Base-by-base conservation (phyloP, 352 stramenopile species). In the Blastocystis sp. region DNA sequence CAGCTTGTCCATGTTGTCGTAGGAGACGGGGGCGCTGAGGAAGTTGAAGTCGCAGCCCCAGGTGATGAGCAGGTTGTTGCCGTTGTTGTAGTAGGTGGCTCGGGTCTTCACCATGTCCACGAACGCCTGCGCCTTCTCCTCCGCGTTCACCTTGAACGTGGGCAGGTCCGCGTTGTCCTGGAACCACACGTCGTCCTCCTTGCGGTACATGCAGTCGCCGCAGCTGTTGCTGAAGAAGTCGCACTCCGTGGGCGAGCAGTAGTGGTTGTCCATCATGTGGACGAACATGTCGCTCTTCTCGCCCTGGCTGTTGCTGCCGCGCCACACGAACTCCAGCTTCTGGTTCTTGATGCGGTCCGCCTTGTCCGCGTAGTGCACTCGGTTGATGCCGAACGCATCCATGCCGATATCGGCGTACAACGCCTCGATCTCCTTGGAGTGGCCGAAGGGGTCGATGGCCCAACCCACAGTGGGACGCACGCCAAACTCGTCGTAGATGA, bases 341-440 rank as follows among this genome's bases (percentile, higher is more conserved):
- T 94, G 94, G 76, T 94, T 93, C 4, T 92, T 91, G 39, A 94
- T 96, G 18, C 96, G 93, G 76, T 95, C 92, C 50, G 92, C 91
- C 76, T 97, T 95, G 93, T 99, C 96, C 89, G 98, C 94, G 91
- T 98, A 98, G 92, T 99, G 96, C 55, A 98, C 98, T 62, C 97
- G 94, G 7, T 96, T 97, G 91, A 98, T 98, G 91, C 98, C 99
- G 0, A 98, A 91, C 16, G 95, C 95, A 75, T 98, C 94, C 90
- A 99, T 98, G 56, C 96, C 96, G 24, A 97, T 93, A 39, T 94
- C 93, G 5, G 93, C 91, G 0, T 94, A 96, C 37, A 99, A 91
- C 30, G 98, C 82, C 56, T 78, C 79, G 47, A 87, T 81, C 43
- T 85, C 90, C 43, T 91, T 82, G 3, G 92, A 95, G 91, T 96